Evolutionary conservation across 345 rosid genomes (phyloP), one percentile per base, ranked within the genome.

Genomic region (Aquilaria sinensis): DNA sequence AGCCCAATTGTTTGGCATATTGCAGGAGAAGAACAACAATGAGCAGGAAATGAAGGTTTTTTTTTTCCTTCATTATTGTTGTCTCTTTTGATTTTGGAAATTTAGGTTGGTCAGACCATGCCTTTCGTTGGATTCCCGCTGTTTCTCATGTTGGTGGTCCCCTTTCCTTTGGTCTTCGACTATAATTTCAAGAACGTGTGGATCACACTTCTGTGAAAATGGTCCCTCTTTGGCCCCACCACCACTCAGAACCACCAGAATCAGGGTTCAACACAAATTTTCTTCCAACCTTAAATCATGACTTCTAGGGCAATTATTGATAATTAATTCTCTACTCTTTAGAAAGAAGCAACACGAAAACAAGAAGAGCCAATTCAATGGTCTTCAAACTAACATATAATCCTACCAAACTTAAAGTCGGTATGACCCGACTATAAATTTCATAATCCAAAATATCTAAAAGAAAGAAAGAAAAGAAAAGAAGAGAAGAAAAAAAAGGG

Each of bases 261-360:
- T 6, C 32, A 30, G 67, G 58, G 67, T n/a, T 50, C 65, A 61
- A n/a, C 56, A 50, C 50, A 15, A 4, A 32, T 5, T 9, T 37
- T 37, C 8, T 63, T 64, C 54, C 67, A 64, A 64, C 67, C 16
- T 46, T 30, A 30, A 52, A 64, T 55, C 60, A 64, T 64, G 60
- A 64, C 60, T 54, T 14, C 31, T 34, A 12, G 10, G 16, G 37
- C 5, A 37, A 46, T 8, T 37, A 53, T 64, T 54, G 23, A 51
- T 53, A 3, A 41, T 45, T 60, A 3, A 41, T 45, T 60, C 37
- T 34, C 57, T 53, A 8, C 43, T 16, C 57, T 52, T 34, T 10
- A 15, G 37, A 12, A 47, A 47, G 5, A 8, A 50, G 4, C 43
- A 57, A 4, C 31, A 29, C n/a, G 1, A 33, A 62, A 52, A 63